Conservation (phyloP, 163 green algal genomes). For the Scenedesmus sp. region DNA sequence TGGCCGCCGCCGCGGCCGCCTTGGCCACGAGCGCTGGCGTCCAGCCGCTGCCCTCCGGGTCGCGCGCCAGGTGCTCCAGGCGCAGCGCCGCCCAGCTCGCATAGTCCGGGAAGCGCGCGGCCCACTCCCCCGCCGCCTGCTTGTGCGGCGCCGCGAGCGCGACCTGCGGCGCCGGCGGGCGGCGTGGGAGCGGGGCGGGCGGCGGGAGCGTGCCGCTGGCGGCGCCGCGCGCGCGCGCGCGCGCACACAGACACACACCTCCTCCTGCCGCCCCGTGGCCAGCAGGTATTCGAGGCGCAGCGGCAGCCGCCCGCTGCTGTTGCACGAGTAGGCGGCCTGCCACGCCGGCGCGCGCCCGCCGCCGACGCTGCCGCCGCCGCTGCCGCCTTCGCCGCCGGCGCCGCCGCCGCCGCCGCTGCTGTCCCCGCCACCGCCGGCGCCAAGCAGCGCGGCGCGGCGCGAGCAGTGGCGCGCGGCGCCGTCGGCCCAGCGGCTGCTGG, state of each 20-base stretch:
- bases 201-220: not conserved
- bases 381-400: not conserved
- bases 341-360: not conserved
- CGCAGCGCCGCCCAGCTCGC: constrained; percentile 1
- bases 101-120: not conserved
- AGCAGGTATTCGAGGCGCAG: constrained; percentile 34
- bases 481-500: not conserved
- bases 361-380: constrained; percentile 21
- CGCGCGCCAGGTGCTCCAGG: not conserved
- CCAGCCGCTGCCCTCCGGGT: constrained; percentile 5
- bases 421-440: no score
- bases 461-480: no score
- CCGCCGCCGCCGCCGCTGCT: not conserved
- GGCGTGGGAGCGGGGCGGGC: not conserved
- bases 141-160: not conserved
- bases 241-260: not conserved
- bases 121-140: not conserved
- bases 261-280: constrained; percentile 14
- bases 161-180: constrained; percentile 1
- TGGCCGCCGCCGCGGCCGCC: not conserved
- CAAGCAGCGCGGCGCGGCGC: no score
- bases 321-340: not conserved
- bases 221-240: not conserved
- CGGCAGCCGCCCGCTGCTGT: constrained; percentile 7
- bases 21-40: not conserved